Conservation (phyloP, 1,284 basidiomycete genomes). For the Naganishia cerealis region DNA sequence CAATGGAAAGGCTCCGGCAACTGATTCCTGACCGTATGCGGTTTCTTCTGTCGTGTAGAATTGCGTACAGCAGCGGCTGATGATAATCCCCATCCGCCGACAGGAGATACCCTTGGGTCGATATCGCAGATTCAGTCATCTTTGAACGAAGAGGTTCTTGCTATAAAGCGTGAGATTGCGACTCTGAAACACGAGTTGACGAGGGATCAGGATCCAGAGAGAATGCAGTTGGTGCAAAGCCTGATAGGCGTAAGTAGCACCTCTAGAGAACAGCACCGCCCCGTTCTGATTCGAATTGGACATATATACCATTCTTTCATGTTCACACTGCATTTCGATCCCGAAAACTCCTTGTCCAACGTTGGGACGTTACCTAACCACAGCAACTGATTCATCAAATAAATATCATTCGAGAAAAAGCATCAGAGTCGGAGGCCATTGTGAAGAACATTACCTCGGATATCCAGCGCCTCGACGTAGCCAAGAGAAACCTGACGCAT, state of each 20-base stretch:
- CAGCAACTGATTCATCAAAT: slow-evolving; percentile 90
- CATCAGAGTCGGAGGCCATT: slow-evolving; percentile 91
- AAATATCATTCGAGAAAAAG: slow-evolving; percentile 89
- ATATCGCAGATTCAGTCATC: slow-evolving; percentile 45
- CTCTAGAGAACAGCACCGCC: neutral
- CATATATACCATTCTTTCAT: neutral
- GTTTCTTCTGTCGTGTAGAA: neutral
- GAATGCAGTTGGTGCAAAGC: slow-evolving; percentile 84
- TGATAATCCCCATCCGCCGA: neutral
- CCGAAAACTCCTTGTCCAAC: neutral
- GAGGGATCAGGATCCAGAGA: slow-evolving; percentile 73
- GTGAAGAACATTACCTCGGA: slow-evolving; percentile 94
- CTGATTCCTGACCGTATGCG: slow-evolving; percentile 30
- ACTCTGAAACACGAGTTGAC: slow-evolving; percentile 66
- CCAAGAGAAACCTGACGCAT: slow-evolving; percentile 85
- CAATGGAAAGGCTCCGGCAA: slow-evolving; percentile 28
- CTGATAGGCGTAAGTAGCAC: slow-evolving; percentile 75
- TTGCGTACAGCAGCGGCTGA: neutral
- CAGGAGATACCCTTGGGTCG: slow-evolving; percentile 22
- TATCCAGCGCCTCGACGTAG: slow-evolving; percentile 89
- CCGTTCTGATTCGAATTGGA: neutral
- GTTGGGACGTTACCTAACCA: neutral
- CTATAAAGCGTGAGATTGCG: slow-evolving; percentile 64
- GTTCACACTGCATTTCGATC: neutral
- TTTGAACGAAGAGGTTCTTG: slow-evolving; percentile 49